These are phyloP conservation scores for Aspergillus heteromorphus DNA, from an alignment of 495 filamentous ascomycete species.

Conservation along the genomic window DNA sequence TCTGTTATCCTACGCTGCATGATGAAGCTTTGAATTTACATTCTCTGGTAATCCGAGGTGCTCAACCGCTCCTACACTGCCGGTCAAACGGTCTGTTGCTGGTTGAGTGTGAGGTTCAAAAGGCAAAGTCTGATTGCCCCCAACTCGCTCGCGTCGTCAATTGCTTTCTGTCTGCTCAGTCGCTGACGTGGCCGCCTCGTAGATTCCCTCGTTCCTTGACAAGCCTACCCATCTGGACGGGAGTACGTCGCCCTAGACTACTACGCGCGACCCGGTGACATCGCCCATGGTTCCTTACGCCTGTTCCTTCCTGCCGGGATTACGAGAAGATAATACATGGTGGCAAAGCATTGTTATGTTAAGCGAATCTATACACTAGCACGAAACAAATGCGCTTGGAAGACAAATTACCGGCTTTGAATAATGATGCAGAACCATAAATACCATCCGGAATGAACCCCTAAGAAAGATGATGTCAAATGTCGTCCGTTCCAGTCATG, in stretches of 20 bases:
- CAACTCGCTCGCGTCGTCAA: neutral
- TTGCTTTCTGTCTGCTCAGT: neutral
- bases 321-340: neutral
- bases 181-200: conserved; percentile 1
- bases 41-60: conserved; percentile 79
- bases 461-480: neutral
- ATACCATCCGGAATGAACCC: neutral
- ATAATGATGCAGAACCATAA: neutral
- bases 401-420: neutral
- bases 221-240: neutral
- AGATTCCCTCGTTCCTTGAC: neutral
- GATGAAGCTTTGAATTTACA: conserved; percentile 51
- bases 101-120: conserved; percentile 64
- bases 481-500: neutral
- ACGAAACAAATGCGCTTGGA: neutral
- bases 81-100: conserved; percentile 30
- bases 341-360: neutral
- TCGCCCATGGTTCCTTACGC: neutral
- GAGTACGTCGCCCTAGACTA: neutral
- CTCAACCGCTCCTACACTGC: conserved; percentile 55
- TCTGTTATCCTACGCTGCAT: conserved; percentile 27
- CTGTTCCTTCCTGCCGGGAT: neutral
- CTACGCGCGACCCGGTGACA: neutral
- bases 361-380: neutral
- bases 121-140: conserved; percentile 64